phyloP scores from a whole-genome alignment of 495 filamentous ascomycete genomes.

The Neohortaea acidophila region DNA sequence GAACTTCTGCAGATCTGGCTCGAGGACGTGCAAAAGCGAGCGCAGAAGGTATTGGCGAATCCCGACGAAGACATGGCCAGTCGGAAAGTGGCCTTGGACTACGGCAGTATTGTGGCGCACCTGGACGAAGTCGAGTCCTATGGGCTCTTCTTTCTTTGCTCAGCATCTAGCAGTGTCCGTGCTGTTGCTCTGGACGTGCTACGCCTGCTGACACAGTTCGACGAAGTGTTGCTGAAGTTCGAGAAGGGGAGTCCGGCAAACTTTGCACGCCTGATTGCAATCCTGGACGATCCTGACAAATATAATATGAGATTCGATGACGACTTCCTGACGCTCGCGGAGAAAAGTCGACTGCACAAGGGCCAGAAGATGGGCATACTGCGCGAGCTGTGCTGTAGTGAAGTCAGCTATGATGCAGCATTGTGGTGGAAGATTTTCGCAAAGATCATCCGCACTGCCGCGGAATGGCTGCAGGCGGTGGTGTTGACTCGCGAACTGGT shows the following conservation, averaged over 20 bases:
- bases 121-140: slow-evolving; percentile 96
- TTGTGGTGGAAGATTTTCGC: slow-evolving; percentile 97
- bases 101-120: slow-evolving; percentile 73
- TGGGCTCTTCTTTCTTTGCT: slow-evolving; percentile 95
- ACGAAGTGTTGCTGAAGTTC: slow-evolving; percentile 63
- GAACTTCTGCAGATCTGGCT: slow-evolving; percentile 93
- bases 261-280: slow-evolving; percentile 66
- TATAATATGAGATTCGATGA: slow-evolving; percentile 85
- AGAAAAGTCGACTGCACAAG: slow-evolving; percentile 81
- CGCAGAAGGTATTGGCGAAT: slow-evolving; percentile 53
- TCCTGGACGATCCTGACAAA: slow-evolving; percentile 78
- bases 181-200: slow-evolving; percentile 85
- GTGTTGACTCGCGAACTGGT: slow-evolving; percentile 81
- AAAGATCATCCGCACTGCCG: slow-evolving; percentile 80
- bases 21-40: slow-evolving; percentile 82
- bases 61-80: slow-evolving; percentile 43
- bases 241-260: too few relatives aligned
- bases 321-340: slow-evolving; percentile 78
- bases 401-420: slow-evolving; percentile 84
- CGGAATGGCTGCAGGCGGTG: slow-evolving; percentile 79
- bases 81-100: slow-evolving; percentile 60
- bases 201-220: slow-evolving; percentile 84
- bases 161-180: slow-evolving; percentile 77
- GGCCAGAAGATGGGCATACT: slow-evolving; percentile 73
- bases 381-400: slow-evolving; percentile 86